Evolutionary conservation across 371 early-diverging fungal genomes (phyloP), one percentile per base, ranked within the genome.

Genomic region (Mucor plumbeus): DNA sequence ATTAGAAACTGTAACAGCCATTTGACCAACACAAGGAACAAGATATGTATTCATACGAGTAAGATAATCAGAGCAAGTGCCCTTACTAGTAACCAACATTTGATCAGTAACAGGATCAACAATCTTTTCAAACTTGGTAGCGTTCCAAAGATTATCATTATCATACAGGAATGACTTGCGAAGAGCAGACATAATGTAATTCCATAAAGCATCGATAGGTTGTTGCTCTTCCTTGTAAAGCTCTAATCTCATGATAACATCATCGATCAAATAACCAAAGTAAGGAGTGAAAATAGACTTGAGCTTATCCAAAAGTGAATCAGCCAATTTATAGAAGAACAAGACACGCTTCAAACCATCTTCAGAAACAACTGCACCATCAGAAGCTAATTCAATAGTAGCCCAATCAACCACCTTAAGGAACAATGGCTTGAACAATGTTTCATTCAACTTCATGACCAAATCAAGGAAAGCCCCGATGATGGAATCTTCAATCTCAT

Each of bases 381-480:
- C 75, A 8, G 65, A 74, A 50, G 80, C 74, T 55, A 84, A 66
- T 65, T 88, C 90, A 60, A 85, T 78, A 5, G 90, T 91, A 4
- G 95, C 94, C 98, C 98, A 98, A 54, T 95, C 94, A 44, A 94
- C 83, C 19, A 94, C 73, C 81, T 92, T 92, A 69, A 95, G 84
- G 86, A 92, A 97, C 73, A 97, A 70, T 7, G 97, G 97, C 72
- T 92, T 93, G 93, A 98, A 98, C 62, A 92, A 77, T 4, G 89
- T 90, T 75, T 97, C 99, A 79, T 95, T 97, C 71, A 97, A 79
- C 83, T 93, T 94, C 87, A 96, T 87, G 8, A 94, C 91, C 60
- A 95, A 69, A 59, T 88, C 85, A 77, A 94, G 74, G 71, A 97
- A 94, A 9, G 94, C 87, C 10, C 81, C 73, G 36, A 96, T 85